Base-by-base conservation (phyloP, 306 rosid species). In the Cicer cuneatum region DNA sequence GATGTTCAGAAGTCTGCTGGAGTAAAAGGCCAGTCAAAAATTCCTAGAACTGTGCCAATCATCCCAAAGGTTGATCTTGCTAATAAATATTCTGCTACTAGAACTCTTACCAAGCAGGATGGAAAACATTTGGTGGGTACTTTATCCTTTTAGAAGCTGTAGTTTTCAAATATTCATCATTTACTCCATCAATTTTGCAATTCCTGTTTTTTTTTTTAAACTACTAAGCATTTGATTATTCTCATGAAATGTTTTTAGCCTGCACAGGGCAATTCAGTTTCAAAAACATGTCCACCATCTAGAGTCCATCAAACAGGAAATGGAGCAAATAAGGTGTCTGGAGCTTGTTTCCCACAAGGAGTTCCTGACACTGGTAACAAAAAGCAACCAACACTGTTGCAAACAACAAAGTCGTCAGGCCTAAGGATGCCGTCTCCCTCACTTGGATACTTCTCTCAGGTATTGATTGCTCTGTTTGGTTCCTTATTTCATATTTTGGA, bases 351-450 rank as follows among this genome's bases (percentile, higher is more conserved):
- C 38, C 66, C 85, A 47, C 83, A 51, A 68, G 81, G 58, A 79
- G 78, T 76, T 73, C 70, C 70, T 71, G 19, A 41, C 51, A n/a
- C 65, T 56, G 79, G 69, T 70, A 82, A 77, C 69, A 83, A 78
- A 71, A 70, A 8, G 81, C 86, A 57, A 57, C 69, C 41, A 8
- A n/a, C 75, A 70, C 89, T 73, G 52, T 49, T 65, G 35, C 92
- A 74, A 71, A 60, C 85, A 11, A 73, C 85, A 77, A 94, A 86
- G 78, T 91, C 87, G 48, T 91, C 98, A 46, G 93, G 97, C 83
- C 76, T 91, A 64, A 82, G 98, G 82, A 91, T 83, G 98, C 98
- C 98, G 69, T 90, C 98, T 74, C 98, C 98, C 33, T 91, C 98
- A 1, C 69, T 94, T 80, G 87, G 89, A 75, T 94, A 83, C 85